Conservation (phyloP, 768 basidiomycete species). For the Trametes coccinea region DNA sequence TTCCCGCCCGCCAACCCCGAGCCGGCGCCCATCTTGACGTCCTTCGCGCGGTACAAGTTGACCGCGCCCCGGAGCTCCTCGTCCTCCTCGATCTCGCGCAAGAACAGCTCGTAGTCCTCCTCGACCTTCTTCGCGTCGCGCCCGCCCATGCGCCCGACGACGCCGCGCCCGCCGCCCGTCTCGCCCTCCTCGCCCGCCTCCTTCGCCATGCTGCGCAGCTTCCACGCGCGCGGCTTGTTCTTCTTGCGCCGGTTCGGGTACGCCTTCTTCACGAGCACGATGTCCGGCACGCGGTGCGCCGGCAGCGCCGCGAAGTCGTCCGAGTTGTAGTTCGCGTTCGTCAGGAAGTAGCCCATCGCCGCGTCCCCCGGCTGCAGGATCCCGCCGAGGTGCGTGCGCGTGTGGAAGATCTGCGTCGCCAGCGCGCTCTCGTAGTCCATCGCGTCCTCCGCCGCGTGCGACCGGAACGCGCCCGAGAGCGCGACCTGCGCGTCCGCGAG, state of each 20-base stretch:
- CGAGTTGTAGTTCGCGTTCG: conserved; percentile 91
- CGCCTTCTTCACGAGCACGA: conserved; percentile 92
- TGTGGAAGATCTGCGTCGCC: conserved; percentile 82
- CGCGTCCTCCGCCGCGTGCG: conserved; percentile 44
- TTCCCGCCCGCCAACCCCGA: conserved; percentile 39
- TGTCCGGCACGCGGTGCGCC: conserved; percentile 75
- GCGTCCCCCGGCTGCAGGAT: conserved; percentile 95
- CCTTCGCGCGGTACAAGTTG: conserved; percentile 78
- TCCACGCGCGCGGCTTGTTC: conserved; percentile 81
- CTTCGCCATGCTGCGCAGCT: conserved; percentile 88
- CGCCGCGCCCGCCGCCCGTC: conserved; percentile 72
- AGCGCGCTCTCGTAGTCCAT: conserved; percentile 66
- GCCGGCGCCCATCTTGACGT: conserved; percentile 54
- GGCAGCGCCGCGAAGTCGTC: conserved; percentile 75
- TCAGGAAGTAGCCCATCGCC: conserved; percentile 87
- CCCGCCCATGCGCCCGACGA: conserved; percentile 89
- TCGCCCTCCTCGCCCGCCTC: conserved; percentile 88
- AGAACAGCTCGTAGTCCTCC: conserved; percentile 94
- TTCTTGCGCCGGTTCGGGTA: conserved; percentile 95
- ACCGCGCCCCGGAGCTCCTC: conserved; percentile 84
- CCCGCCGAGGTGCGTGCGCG: conserved; percentile 93
- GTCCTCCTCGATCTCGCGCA: conserved; percentile 93
- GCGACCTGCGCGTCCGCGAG: conserved; percentile 91
- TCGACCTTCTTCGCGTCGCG: conserved; percentile 92
- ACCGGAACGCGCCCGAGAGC: conserved; percentile 75